These are phyloP conservation scores for Leptographium procerum DNA, from an alignment of 2,329 filamentous ascomycete species.

Conservation along the genomic window DNA sequence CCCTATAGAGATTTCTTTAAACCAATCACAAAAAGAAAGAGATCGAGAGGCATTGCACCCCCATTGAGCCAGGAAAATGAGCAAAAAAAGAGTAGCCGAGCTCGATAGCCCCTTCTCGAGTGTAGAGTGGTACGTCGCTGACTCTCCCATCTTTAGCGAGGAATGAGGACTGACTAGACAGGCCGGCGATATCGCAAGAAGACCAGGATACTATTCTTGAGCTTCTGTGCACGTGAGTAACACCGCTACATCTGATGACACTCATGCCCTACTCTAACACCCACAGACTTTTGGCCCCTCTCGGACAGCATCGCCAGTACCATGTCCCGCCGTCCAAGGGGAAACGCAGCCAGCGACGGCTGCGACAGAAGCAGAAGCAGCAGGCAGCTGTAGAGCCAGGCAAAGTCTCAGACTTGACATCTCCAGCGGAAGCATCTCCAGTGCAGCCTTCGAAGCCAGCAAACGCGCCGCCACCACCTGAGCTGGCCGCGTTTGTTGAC, in stretches of 20 bases:
- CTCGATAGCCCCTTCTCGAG: constrained; percentile 54
- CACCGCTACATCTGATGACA: neutral
- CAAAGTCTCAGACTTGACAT: neutral
- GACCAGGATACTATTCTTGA: constrained; percentile 56
- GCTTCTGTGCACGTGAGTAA: constrained; percentile 51
- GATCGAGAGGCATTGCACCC: neutral
- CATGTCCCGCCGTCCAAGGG: constrained; percentile 49
- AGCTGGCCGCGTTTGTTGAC: constrained; percentile 45
- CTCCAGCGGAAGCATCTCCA: neutral
- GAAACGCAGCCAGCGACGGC: constrained; percentile 32
- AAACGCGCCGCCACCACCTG: constrained; percentile 29
- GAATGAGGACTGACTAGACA: constrained; percentile 19
- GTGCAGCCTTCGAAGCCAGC: neutral
- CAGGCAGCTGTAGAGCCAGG: constrained; percentile 4
- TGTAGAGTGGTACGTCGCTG: constrained; percentile 41
- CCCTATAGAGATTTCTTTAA: neutral
- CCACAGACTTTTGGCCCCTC: constrained; percentile 47
- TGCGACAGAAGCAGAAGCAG: constrained; percentile 34
- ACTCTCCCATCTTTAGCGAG: neutral
- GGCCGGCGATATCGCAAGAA: constrained; percentile 46
- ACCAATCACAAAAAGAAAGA: neutral
- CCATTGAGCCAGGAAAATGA: constrained; percentile 22
- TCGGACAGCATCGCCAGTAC: constrained; percentile 48
- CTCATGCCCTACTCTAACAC: neutral
- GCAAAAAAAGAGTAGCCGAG: constrained; percentile 48